phyloP scores from a whole-genome alignment of 371 early-diverging fungal species.

The Mucor sp. region DNA sequence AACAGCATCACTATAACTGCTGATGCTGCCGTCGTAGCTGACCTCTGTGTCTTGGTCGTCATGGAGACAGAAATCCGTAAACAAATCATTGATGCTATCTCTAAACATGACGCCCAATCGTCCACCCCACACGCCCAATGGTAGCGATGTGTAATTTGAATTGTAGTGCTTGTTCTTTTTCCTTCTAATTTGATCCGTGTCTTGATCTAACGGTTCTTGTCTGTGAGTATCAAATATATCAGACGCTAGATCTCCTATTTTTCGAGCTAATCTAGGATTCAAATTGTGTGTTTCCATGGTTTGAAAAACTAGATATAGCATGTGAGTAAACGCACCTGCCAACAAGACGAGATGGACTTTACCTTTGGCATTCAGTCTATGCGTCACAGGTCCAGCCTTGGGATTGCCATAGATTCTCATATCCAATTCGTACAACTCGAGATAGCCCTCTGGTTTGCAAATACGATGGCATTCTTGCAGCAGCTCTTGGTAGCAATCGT shows the following conservation, averaged over 20 bases:
- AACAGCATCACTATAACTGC: not conserved
- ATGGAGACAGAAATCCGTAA: constrained; percentile 15
- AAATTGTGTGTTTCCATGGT: constrained; percentile 25
- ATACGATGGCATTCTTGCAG: constrained; percentile 36
- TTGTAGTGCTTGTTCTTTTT: constrained; percentile 8
- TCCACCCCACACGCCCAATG: constrained; percentile 50
- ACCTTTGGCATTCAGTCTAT: constrained; percentile 33
- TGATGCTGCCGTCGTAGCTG: not conserved
- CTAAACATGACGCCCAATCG: constrained; percentile 43
- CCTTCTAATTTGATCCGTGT: constrained; percentile 7
- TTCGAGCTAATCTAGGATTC: constrained; percentile 40
- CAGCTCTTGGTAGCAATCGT: constrained; percentile 28
- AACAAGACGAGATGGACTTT: not conserved
- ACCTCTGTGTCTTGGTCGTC: not conserved
- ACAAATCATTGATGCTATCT: constrained; percentile 34
- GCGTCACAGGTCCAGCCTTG: constrained; percentile 35
- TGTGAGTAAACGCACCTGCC: too few relatives aligned
- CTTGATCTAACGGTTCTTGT: constrained; percentile 3
- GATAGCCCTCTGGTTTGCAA: constrained; percentile 34
- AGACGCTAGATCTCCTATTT: constrained; percentile 27
- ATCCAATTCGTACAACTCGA: constrained; percentile 45
- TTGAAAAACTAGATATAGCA: not conserved
- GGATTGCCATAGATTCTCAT: constrained; percentile 41
- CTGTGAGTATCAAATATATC: not conserved
- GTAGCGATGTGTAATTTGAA: constrained; percentile 39